A percentile compares a stretch with the other conserved stretches of the same genome.
These are phyloP conservation scores for Ustilago trichophora DNA, from an alignment of 1,284 basidiomycete genomes.

Conservation along the genomic window DNA sequence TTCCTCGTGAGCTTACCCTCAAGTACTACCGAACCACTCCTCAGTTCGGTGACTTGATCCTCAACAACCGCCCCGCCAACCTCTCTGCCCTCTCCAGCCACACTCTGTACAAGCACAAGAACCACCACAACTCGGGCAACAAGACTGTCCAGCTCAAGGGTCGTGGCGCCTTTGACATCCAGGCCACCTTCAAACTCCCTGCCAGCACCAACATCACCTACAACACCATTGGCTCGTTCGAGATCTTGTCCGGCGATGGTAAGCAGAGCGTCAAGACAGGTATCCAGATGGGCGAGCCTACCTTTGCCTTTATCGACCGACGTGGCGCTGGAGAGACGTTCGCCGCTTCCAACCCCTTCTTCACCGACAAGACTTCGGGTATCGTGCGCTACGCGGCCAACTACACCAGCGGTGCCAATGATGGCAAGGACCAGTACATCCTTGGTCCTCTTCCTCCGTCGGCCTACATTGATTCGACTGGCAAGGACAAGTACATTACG, in stretches of 20 bases:
- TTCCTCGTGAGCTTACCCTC: slow-evolving; percentile 62
- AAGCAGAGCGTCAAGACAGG: slow-evolving; percentile 47
- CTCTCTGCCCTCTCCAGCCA: slow-evolving; percentile 50
- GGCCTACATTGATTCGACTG: slow-evolving; percentile 15
- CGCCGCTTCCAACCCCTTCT: slow-evolving; percentile 61
- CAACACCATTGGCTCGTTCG: slow-evolving; percentile 41
- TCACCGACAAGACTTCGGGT: slow-evolving; percentile 63
- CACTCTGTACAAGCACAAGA: slow-evolving; percentile 25
- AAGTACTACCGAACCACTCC: slow-evolving; percentile 59
- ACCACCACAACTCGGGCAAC: slow-evolving; percentile 35
- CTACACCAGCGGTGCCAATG: slow-evolving; percentile 18
- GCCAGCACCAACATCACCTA: slow-evolving; percentile 32
- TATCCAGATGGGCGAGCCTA: slow-evolving; percentile 57
- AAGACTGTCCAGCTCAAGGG: slow-evolving; percentile 54
- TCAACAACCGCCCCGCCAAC: slow-evolving; percentile 64
- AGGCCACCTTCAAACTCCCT: slow-evolving; percentile 56
- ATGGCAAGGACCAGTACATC: slow-evolving; percentile 18
- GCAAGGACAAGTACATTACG: slow-evolving; percentile 25
- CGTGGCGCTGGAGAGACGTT: slow-evolving; percentile 59
- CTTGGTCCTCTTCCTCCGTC: slow-evolving; percentile 27
- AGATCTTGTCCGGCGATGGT: slow-evolving; percentile 29
- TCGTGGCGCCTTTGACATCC: slow-evolving; percentile 65
- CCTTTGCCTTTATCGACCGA: slow-evolving; percentile 64
- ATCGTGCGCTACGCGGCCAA: slow-evolving; percentile 42
- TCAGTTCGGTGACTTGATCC: slow-evolving; percentile 58